These are phyloP conservation scores for Xylaria intraflava DNA, from an alignment of 495 filamentous ascomycete species.

Conservation along the genomic window DNA sequence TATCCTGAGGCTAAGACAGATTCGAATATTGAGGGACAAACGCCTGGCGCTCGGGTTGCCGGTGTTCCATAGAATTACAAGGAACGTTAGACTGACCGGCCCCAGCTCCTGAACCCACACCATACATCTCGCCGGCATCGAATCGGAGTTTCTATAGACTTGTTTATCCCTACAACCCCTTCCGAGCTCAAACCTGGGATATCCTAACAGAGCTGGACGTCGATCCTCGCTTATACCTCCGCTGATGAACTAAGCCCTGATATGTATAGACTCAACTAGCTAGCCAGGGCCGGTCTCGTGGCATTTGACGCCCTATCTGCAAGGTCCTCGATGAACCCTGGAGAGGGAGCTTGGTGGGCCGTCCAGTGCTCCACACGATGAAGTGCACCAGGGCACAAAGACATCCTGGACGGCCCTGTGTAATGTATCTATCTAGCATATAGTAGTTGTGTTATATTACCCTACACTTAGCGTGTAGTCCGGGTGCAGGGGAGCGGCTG, in stretches of 20 bases:
- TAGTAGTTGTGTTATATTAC: too few relatives aligned
- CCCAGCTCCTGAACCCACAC: constrained; percentile 10
- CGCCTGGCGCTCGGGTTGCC: background rate
- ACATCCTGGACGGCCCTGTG: background rate
- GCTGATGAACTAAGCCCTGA: constrained; percentile 12
- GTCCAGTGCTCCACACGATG: constrained; percentile 4
- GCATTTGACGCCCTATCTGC: constrained; percentile 22
- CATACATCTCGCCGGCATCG: constrained; percentile 7
- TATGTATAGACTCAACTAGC: constrained; percentile 16
- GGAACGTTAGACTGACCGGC: constrained; percentile 7
- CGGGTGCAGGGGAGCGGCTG: too few relatives aligned
- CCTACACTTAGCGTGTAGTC: too few relatives aligned
- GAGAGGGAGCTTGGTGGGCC: constrained; percentile 6
- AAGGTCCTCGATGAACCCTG: constrained; percentile 12
- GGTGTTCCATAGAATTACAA: constrained; percentile 11
- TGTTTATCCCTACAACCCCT: constrained; percentile 17
- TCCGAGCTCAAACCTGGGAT: constrained; percentile 28
- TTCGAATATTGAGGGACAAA: constrained; percentile 2
- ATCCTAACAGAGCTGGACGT: constrained; percentile 30
- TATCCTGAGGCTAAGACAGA: constrained; percentile 9
- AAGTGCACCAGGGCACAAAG: background rate
- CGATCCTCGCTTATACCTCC: constrained; percentile 17
- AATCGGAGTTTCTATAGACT: constrained; percentile 28
- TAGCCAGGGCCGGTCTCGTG: constrained; percentile 19
- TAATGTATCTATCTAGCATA: background rate